Evolutionary conservation across 2,329 filamentous ascomycete species (phyloP).

Genomic region (Fusarium palustre): DNA sequence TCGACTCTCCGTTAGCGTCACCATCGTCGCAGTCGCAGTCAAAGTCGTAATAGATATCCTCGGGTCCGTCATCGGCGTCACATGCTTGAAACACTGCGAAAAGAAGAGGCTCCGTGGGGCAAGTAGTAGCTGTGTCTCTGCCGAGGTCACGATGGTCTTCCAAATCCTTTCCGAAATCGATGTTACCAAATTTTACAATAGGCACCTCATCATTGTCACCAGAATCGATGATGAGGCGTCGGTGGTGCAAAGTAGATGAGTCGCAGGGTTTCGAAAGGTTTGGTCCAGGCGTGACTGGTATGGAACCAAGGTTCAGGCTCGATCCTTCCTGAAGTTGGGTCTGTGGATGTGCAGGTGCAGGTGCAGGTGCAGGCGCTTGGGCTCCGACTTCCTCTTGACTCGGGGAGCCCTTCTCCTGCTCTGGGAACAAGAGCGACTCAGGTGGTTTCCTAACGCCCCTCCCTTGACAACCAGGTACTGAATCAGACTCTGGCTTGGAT

Average conservation of each 20-base stretch:
- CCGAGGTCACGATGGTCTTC: neutral
- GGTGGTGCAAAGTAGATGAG: too few relatives aligned
- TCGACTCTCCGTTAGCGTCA: neutral
- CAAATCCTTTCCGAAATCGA: neutral
- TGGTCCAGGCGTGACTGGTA: neutral
- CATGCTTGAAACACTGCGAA: neutral
- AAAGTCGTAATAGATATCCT: neutral
- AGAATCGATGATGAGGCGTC: too few relatives aligned
- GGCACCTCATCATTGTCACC: neutral
- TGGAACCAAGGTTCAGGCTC: neutral
- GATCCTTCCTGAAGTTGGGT: neutral
- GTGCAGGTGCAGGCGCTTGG: neutral
- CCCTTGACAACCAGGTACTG: neutral
- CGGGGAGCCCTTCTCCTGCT: neutral
- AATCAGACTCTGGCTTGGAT: neutral
- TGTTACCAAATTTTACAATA: neutral
- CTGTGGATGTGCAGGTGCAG: neutral
- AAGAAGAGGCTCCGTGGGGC: too few relatives aligned
- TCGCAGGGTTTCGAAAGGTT: neutral
- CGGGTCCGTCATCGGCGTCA: neutral
- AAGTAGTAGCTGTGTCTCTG: neutral
- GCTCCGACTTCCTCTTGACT: conserved; percentile 4
- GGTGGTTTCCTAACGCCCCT: neutral
- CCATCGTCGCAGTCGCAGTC: neutral
- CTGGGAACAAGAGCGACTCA: neutral